Evolutionary conservation across 1,284 basidiomycete genomes (phyloP).

Genomic region (Trametes versicolor): DNA sequence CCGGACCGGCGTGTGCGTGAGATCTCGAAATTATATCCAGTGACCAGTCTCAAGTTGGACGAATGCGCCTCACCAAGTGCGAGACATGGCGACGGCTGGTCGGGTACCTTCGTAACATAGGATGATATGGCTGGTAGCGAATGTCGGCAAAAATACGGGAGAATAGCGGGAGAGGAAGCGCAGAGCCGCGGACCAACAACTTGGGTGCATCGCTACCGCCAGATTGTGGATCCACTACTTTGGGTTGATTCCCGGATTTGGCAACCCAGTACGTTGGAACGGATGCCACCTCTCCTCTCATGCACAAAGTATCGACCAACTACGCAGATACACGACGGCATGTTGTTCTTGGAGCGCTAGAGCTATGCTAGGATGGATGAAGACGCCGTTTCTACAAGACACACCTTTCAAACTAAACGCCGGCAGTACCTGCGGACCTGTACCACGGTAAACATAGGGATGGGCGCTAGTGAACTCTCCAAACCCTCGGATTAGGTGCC

Average conservation of each 20-base stretch:
- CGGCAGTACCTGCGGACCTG: neutral
- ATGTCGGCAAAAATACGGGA: conserved; percentile 5
- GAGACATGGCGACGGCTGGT: neutral
- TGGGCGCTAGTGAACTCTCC: conserved; percentile 12
- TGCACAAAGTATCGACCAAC: neutral
- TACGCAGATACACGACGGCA: neutral
- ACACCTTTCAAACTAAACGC: neutral
- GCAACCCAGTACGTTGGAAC: conserved; percentile 19
- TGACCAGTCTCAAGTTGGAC: neutral
- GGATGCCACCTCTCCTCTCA: neutral
- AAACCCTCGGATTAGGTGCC: conserved; percentile 2
- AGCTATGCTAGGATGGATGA: neutral
- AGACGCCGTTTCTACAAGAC: neutral
- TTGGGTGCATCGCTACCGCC: conserved; percentile 16
- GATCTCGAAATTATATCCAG: neutral
- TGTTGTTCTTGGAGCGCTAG: neutral
- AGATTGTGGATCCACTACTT: conserved; percentile 23
- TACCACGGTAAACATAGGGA: neutral
- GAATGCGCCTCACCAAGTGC: neutral
- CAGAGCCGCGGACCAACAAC: conserved; percentile 17
- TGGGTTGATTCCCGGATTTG: conserved; percentile 20
- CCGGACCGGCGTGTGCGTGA: neutral
- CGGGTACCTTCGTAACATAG: neutral
- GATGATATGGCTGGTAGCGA: neutral
- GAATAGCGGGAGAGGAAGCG: neutral